These are phyloP conservation scores for Biscogniauxia mediterranea DNA, from an alignment of 2,329 filamentous ascomycete species.

Conservation along the genomic window DNA sequence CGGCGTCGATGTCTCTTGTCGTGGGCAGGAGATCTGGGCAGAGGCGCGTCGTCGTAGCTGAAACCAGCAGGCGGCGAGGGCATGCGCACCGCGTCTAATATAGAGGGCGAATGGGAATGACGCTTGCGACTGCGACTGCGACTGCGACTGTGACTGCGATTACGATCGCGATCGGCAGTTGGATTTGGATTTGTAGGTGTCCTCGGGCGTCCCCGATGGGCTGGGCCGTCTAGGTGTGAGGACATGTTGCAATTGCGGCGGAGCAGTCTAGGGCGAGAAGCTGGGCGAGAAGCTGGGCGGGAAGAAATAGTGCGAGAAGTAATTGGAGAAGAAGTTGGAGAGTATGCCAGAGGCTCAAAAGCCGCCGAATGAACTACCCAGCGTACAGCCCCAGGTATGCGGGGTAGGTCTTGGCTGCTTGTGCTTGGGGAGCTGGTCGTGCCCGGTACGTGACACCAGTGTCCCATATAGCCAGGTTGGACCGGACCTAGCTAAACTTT, in stretches of 20 bases:
- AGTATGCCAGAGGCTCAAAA: background rate
- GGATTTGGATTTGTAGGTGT: constrained; percentile 36
- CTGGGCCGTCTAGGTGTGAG: constrained; percentile 45
- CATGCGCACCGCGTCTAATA: constrained; percentile 43
- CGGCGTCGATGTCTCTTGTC: constrained; percentile 11
- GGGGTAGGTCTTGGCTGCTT: background rate
- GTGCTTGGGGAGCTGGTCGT: background rate
- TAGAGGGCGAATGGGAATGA: constrained; percentile 28
- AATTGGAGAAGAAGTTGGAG: background rate
- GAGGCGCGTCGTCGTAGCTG: constrained; percentile 38
- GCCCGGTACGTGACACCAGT: background rate
- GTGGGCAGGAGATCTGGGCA: constrained; percentile 27
- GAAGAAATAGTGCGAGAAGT: background rate
- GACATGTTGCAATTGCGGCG: constrained; percentile 43
- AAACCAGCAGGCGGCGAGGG: constrained; percentile 39
- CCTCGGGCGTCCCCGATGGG: constrained; percentile 46
- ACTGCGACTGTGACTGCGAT: constrained; percentile 31
- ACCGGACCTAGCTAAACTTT: too few relatives aligned
- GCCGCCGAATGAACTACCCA: background rate
- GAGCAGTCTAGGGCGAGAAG: background rate
- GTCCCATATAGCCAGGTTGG: background rate
- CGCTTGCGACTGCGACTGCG: constrained; percentile 37
- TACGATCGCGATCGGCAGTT: constrained; percentile 12
- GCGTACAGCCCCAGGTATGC: background rate
- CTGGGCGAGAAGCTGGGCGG: background rate